Base-by-base conservation (phyloP, 805 yeast genomes). In the Nakazawaea peltata region DNA sequence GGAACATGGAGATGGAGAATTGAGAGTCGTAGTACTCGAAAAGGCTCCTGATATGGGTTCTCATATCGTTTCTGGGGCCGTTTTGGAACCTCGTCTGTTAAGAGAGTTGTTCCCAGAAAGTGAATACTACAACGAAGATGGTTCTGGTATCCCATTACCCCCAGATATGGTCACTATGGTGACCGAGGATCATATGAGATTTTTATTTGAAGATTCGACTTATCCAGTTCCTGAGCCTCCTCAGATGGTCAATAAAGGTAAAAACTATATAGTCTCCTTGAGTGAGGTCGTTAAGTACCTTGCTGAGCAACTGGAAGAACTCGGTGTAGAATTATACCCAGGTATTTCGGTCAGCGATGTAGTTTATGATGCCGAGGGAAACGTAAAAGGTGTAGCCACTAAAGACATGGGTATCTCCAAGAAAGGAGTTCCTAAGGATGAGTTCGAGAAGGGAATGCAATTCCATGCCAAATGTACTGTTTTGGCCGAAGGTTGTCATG, bases 401-500 rank as follows among this genome's bases (percentile, higher is more conserved):
- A 82, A 81, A 47, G 98, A 92, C 56, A 74, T 81, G 77, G 98
- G 98, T 12, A 61, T 92, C 13, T 70, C 77, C 33, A 79, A 76
- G 46, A 59, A 69, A 39, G 96, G 95, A 14, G 53, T 63, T 23
- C 94, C 95, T 21, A 83, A 80, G 49, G 82, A 72, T 44, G 66
- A 74, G n/a, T 92, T 85, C 57, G 96, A 92, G 58, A 71, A 95
- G 44, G 98, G 98, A 18, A 84, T 92, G 96, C 97, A 86, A 57
- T 92, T 92, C 57, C 92, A 81, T 47, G 85, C 98, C 4, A 74
- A 92, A 48, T 67, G 80, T 41, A 88, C 97, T 0, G 81, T 92
- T 13, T 68, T 92, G 22, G 95, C 95, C 4, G 98, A 92, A 61
- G 98, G 98, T n/a, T 92, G 98, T 54, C 97, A 88, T 58, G 98